phyloP scores from a whole-genome alignment of 2,329 filamentous ascomycete genomes.

The Alternaria sp. region DNA sequence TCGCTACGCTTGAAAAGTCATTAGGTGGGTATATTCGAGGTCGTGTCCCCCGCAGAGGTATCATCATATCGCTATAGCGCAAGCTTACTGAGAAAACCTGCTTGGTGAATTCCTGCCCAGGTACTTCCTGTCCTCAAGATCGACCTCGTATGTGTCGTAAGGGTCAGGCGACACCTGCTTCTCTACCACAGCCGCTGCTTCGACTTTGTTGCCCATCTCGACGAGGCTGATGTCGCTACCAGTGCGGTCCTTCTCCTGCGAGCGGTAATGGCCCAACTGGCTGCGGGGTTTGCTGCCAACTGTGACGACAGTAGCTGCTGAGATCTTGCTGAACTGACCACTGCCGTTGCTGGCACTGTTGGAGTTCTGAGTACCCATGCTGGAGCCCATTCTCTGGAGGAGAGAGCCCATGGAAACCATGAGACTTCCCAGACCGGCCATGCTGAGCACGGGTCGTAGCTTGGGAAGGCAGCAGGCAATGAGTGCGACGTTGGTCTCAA shows the following conservation, averaged over 20 bases:
- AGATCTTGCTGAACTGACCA: conserved; percentile 14
- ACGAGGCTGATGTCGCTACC: conserved; percentile 12
- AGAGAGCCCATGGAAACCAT: conserved; percentile 12
- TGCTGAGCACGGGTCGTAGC: conserved; percentile 5
- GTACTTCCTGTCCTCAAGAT: conserved; percentile 1
- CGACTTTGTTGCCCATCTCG: conserved; percentile 7
- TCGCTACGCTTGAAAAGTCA: neutral
- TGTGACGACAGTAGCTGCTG: conserved; percentile 1
- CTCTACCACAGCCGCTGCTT: neutral
- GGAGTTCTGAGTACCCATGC: conserved; percentile 7
- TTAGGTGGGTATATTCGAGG: neutral
- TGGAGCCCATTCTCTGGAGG: conserved; percentile 11
- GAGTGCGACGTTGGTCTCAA: conserved; percentile 11
- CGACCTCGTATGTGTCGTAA: neutral
- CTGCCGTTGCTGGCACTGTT: neutral
- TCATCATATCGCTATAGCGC: neutral
- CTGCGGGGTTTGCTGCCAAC: neutral
- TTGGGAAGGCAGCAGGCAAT: conserved; percentile 13
- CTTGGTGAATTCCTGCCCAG: neutral
- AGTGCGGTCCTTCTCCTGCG: neutral
- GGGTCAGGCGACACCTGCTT: neutral
- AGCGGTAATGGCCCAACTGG: neutral
- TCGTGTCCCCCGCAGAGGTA: neutral
- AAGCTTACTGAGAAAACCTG: neutral
- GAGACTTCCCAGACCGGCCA: conserved; percentile 2